Conservation (phyloP, 352 stramenopile species). For the Phytophthora nicotianae region DNA sequence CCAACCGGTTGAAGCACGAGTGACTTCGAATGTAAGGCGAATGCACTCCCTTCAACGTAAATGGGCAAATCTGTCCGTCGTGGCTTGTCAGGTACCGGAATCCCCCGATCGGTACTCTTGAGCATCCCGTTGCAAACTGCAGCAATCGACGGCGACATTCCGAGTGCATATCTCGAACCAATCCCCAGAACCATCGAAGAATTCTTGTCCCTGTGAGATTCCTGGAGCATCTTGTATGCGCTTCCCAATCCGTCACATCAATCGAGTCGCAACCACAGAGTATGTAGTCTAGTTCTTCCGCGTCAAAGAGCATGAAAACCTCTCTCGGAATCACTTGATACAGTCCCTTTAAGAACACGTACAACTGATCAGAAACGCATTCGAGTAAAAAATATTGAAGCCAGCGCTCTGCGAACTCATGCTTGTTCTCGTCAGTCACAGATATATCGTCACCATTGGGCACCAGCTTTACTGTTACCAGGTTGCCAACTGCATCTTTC, state of each 20-base stretch:
- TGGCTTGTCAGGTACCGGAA: constrained; percentile 61
- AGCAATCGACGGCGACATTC: constrained; percentile 61
- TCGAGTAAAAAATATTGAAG: constrained; percentile 92
- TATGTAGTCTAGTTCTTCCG: constrained; percentile 94
- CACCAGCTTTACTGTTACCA: constrained; percentile 48
- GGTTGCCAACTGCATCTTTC: constrained; percentile 14
- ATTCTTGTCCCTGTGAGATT: constrained; percentile 37
- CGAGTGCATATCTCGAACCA: constrained; percentile 81
- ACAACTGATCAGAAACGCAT: constrained; percentile 80
- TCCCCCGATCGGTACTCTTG: constrained; percentile 58
- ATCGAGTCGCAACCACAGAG: constrained; percentile 94
- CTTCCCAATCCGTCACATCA: constrained; percentile 94
- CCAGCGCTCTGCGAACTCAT: constrained; percentile 84
- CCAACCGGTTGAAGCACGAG: constrained; percentile 88
- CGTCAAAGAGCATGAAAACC: constrained; percentile 94
- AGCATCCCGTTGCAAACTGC: constrained; percentile 75
- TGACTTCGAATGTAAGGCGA: constrained; percentile 55
- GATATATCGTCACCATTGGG: constrained; percentile 48
- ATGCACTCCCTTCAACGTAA: constrained; percentile 60
- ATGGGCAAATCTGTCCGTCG: constrained; percentile 61
- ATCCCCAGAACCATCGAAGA: constrained; percentile 58
- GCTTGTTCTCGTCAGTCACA: constrained; percentile 92
- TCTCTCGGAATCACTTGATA: constrained; percentile 93
- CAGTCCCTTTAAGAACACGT: constrained; percentile 89
- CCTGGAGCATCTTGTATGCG: constrained; percentile 65